Conservation (phyloP, 2,329 filamentous ascomycete species). For the Colletotrichum cereale region DNA sequence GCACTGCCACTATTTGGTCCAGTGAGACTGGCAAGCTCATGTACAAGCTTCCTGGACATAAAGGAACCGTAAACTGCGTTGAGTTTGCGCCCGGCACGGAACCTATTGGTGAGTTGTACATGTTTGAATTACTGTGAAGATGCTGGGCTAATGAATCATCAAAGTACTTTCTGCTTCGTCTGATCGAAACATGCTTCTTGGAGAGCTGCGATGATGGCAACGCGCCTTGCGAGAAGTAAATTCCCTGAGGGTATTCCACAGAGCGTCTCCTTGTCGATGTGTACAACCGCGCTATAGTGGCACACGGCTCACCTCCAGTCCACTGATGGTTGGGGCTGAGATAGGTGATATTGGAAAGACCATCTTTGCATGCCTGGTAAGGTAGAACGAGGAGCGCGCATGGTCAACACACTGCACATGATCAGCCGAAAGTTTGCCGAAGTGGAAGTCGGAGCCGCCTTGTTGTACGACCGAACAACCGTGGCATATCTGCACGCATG, state of each 20-base stretch:
- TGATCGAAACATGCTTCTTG: constrained; percentile 86
- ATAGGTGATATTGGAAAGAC: not conserved
- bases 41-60: constrained; percentile 96
- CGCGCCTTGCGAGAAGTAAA: no score
- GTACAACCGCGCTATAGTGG: not conserved
- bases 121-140: not conserved
- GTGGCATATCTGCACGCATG: constrained; percentile 1
- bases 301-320: not conserved
- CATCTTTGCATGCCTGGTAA: not conserved
- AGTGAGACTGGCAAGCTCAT: constrained; percentile 87
- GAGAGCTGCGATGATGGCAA: constrained; percentile 70
- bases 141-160: constrained; percentile 49
- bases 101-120: constrained; percentile 81
- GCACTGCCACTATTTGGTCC: constrained; percentile 93
- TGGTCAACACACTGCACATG: no score
- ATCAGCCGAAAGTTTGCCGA: not conserved
- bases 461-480: not conserved
- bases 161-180: constrained; percentile 90
- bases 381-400: not conserved
- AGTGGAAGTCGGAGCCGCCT: not conserved
- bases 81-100: constrained; percentile 89
- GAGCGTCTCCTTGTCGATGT: not conserved
- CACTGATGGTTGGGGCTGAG: not conserved
- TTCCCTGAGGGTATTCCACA: no score
- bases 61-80: constrained; percentile 94